These are phyloP conservation scores for Verticillium isaacii DNA, from an alignment of 2,329 filamentous ascomycete genomes.

Conservation along the genomic window DNA sequence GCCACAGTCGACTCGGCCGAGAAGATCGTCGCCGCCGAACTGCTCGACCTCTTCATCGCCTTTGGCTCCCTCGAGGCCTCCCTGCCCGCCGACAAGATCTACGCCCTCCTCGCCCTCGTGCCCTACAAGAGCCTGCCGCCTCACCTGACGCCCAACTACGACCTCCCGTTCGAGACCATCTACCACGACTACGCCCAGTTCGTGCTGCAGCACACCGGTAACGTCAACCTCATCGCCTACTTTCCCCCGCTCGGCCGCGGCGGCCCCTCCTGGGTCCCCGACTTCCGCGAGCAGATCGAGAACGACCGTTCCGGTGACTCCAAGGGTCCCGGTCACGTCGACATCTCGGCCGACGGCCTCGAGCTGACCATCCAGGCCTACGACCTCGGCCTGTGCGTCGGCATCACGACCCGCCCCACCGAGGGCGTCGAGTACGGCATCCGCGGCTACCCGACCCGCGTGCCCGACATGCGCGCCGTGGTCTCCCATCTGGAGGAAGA, in stretches of 20 bases:
- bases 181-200: not conserved
- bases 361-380: not conserved
- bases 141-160: not conserved
- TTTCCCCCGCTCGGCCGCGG: not conserved
- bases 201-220: not conserved
- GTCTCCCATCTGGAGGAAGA: not conserved
- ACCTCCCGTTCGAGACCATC: not conserved
- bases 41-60: not conserved
- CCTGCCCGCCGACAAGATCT: constrained; percentile 18
- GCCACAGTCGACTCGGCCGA: not conserved
- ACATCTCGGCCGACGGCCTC: not conserved
- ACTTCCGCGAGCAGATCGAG: not conserved
- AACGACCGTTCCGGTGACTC: not conserved
- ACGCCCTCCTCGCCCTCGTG: constrained; percentile 14
- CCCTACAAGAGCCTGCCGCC: not conserved
- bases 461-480: not conserved
- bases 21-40: not conserved
- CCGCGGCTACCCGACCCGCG: not conserved
- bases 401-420: not conserved
- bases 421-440: not conserved
- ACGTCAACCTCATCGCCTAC: not conserved
- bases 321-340: not conserved
- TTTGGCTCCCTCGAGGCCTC: constrained; percentile 9
- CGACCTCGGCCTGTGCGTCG: not conserved
- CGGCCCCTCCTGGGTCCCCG: not conserved